Conservation (phyloP, 768 basidiomycete species). For the Leccinum obscurum region DNA sequence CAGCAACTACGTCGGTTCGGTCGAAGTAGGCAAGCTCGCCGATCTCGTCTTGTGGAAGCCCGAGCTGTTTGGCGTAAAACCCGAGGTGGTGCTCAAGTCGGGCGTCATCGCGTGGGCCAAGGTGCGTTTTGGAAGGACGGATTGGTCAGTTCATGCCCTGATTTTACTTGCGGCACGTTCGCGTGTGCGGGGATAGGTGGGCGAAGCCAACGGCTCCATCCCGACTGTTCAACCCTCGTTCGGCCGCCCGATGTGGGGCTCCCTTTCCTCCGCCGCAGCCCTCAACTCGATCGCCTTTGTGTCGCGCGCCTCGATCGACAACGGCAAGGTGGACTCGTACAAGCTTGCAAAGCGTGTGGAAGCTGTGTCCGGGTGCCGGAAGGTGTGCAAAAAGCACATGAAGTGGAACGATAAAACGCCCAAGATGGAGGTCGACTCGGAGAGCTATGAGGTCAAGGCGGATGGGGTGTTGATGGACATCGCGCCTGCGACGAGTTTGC, state of each 20-base stretch:
- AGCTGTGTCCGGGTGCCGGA: conserved; percentile 75
- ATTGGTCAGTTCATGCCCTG: not conserved
- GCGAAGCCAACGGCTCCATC: conserved; percentile 95
- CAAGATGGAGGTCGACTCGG: conserved; percentile 86
- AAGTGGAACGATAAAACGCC: conserved; percentile 89
- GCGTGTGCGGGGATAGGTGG: conserved; percentile 53
- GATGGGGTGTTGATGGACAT: conserved; percentile 79
- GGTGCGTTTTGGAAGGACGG: conserved; percentile 42
- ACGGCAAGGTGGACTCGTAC: conserved; percentile 63
- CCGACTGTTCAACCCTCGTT: conserved; percentile 91
- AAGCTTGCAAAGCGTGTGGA: conserved; percentile 68
- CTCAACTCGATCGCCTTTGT: conserved; percentile 87
- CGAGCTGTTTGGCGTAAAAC: conserved; percentile 88
- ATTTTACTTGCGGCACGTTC: not conserved
- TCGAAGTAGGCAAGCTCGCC: conserved; percentile 80
- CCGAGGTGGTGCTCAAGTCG: conserved; percentile 93
- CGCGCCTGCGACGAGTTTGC: conserved; percentile 65
- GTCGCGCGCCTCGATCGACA: conserved; percentile 65
- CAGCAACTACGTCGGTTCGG: conserved; percentile 79
- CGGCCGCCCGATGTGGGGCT: conserved; percentile 93
- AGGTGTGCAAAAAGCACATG: conserved; percentile 84
- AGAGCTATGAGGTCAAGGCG: conserved; percentile 82
- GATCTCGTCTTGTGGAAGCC: conserved; percentile 97
- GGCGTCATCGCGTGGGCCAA: conserved; percentile 92
- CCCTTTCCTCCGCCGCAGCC: conserved; percentile 73